Evolutionary conservation across 2,329 filamentous ascomycete genomes (phyloP).

Genomic region (Emericellopsis atlantica): DNA sequence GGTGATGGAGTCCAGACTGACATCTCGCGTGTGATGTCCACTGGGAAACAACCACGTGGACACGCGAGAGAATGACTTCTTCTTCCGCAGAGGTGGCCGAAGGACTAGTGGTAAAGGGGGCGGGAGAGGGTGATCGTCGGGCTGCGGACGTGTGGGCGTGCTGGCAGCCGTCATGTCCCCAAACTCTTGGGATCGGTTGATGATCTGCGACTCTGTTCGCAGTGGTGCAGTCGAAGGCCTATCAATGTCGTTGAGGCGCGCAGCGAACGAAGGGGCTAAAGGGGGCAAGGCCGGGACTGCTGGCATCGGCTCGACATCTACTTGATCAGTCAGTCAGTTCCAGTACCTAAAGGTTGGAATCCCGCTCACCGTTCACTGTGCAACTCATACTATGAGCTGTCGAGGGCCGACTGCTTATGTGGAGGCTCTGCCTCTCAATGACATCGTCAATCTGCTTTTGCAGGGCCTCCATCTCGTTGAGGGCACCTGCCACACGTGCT

Average conservation of each 20-base stretch:
- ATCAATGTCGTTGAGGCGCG: constrained; percentile 36
- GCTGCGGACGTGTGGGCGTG: constrained; percentile 10
- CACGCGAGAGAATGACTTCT: constrained; percentile 52
- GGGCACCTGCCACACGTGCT: constrained; percentile 41
- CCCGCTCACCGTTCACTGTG: constrained; percentile 16
- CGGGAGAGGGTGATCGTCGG: constrained; percentile 27
- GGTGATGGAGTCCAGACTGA: constrained; percentile 37
- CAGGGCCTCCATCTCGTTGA: constrained; percentile 45
- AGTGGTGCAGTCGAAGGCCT: constrained; percentile 19
- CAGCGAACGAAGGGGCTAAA: constrained; percentile 42
- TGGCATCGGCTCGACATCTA: constrained; percentile 38
- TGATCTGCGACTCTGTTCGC: constrained; percentile 19
- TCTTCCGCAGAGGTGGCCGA: constrained; percentile 49
- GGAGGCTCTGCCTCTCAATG: constrained; percentile 48
- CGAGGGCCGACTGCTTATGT: constrained; percentile 37
- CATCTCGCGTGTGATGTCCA: constrained; percentile 20
- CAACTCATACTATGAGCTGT: constrained; percentile 29
- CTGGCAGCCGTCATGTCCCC: constrained; percentile 15
- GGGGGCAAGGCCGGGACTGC: constrained; percentile 44
- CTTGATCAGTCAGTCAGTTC: constrained; percentile 1
- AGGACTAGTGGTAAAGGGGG: constrained; percentile 46
- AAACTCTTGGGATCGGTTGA: constrained; percentile 14
- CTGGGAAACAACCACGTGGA: constrained; percentile 45
- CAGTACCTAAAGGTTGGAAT: background rate
- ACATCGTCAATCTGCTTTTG: constrained; percentile 47